Evolutionary conservation across 2,329 filamentous ascomycete species (phyloP), one percentile per base, ranked within the genome.

Genomic region (Ceratocystis ficicola): DNA sequence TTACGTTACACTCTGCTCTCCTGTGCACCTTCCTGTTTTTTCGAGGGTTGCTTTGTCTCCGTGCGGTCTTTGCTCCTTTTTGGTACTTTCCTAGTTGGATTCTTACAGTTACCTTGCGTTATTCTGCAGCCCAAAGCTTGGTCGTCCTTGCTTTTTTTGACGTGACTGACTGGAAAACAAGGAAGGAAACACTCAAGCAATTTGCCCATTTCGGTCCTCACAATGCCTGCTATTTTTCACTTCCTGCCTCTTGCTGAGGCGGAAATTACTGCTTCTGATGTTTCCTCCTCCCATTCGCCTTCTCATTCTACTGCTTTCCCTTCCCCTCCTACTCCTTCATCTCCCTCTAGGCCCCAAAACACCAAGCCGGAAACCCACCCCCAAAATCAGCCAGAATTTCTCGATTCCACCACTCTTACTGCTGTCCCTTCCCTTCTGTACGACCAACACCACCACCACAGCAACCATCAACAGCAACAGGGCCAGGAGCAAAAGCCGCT

Each of bases 191-290:
- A 59, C 28, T 20, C 12, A 59, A 8, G 7, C 2, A 50, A 25
- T 52, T 52, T 25, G 20, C 48, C 28, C 28, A 59, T 59, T 59
- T 59, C 52, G 52, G 52, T 32, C 52, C 32, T 59, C 52, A 59
- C 52, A 59, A 59, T 59, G 52, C 52, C 52, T 36, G 52, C 52
- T 5, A 32, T 59, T 59, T 59, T 59, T 32, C 52, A 59, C 52
- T 28, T 59, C 52, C 52, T 59, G 28, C 52, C 52, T 32, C 6
- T 32, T 59, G 28, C 52, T 59, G 28, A 25, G 52, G 52, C 28
- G 52, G 52, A 59, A 59, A 59, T 59, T 59, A 30, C 52, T 59
- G 3, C 28, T 59, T 59, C 52, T 25, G 52, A 32, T 59, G 52
- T 59, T 59, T 59, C 25, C 52, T 59, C 52, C 52, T 30, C 52